These are phyloP conservation scores for Solanum tarapatanum DNA, from an alignment of 257 asterid genomes.

Conservation along the genomic window DNA sequence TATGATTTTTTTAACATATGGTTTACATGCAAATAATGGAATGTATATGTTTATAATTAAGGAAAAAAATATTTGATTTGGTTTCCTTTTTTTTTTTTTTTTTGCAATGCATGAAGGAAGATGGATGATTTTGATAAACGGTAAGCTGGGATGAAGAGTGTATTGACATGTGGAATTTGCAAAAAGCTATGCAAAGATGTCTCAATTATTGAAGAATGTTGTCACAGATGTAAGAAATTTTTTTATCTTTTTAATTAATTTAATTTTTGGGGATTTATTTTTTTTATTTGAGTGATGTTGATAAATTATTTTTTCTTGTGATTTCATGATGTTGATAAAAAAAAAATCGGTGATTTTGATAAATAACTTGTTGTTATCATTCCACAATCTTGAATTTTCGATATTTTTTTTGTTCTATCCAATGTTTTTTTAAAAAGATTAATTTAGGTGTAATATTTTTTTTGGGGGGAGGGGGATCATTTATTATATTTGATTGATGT, in stretches of 20 bases:
- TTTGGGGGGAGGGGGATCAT: no score
- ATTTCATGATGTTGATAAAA: no score
- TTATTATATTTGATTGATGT: neutral
- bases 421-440: neutral
- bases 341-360: no score
- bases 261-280: neutral
- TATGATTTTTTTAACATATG: neutral
- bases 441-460: neutral
- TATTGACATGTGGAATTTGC: constrained; percentile 9
- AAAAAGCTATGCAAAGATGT: neutral
- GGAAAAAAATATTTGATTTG: neutral
- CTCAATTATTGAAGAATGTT: constrained; percentile 7
- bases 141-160: neutral
- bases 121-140: neutral
- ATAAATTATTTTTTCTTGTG: no score
- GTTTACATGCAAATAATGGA: neutral
- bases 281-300: neutral
- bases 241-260: no score
- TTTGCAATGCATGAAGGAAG: neutral
- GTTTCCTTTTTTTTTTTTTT: neutral
- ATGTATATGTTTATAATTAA: neutral
- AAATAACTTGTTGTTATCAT: no score
- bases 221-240: neutral
- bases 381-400: no score
- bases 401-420: no score